Percentiles rank a stretch among this genome's conserved stretches.
phyloP scores from a whole-genome alignment of 2,329 filamentous ascomycete species.

The Sporothrix schenckii region DNA sequence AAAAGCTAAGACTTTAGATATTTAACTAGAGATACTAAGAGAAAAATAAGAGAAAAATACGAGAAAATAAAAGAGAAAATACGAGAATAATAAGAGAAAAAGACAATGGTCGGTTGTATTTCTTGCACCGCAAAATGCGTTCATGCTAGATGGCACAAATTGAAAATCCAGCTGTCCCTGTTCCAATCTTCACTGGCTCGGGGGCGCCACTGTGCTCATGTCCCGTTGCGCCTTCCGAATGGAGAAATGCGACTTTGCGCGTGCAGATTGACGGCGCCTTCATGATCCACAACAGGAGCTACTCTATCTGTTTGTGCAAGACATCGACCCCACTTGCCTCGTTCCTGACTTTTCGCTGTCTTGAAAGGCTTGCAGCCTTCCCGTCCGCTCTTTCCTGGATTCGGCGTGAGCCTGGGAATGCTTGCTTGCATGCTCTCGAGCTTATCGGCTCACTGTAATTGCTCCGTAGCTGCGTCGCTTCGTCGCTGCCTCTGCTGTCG shows the following conservation, averaged over 20 bases:
- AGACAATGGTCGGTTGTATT: background rate
- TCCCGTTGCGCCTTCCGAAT: slow-evolving; percentile 24
- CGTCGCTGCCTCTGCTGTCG: slow-evolving; percentile 20
- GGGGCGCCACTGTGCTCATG: background rate
- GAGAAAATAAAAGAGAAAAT: too few relatives aligned
- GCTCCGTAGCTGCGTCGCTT: slow-evolving; percentile 24
- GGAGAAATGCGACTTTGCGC: slow-evolving; percentile 14
- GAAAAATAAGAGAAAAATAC: too few relatives aligned
- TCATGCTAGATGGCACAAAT: background rate
- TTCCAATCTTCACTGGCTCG: background rate
- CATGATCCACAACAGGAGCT: slow-evolving; percentile 22
- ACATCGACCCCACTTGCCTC: slow-evolving; percentile 10
- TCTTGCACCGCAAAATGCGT: slow-evolving; percentile 6
- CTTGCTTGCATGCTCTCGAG: background rate
- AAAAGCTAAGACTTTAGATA: background rate
- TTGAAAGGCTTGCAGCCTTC: background rate
- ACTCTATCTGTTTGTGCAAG: background rate
- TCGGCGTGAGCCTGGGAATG: slow-evolving; percentile 3
- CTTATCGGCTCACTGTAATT: slow-evolving; percentile 1
- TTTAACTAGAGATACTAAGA: too few relatives aligned
- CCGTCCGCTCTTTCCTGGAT: slow-evolving; percentile 7
- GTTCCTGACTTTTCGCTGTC: background rate
- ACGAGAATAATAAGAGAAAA: background rate
- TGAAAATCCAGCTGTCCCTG: slow-evolving; percentile 23
- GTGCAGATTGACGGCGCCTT: background rate